phyloP scores from a whole-genome alignment of 305 asterid genomes.

The Fraxinus nigra region DNA sequence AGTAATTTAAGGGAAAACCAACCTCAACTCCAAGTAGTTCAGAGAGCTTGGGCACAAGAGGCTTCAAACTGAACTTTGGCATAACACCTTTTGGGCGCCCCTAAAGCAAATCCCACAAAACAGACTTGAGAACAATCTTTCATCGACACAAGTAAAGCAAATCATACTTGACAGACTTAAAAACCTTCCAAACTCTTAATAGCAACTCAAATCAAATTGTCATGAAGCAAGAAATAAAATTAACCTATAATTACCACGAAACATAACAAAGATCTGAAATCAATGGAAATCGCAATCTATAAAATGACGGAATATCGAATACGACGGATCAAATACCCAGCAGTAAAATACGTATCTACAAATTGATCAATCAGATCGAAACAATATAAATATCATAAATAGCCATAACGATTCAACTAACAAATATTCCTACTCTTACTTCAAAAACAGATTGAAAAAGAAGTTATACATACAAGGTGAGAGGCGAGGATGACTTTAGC shows the following conservation, averaged over 20 bases:
- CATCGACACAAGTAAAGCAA: background rate
- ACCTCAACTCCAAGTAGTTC: constrained; percentile 42
- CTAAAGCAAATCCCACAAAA: constrained; percentile 1
- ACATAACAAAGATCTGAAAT: background rate
- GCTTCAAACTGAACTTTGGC: constrained; percentile 37
- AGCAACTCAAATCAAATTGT: background rate
- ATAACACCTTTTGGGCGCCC: constrained; percentile 43
- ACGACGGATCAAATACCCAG: background rate
- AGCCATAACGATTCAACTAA: background rate
- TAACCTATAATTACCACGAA: background rate
- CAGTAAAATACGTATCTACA: background rate
- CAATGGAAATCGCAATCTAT: background rate
- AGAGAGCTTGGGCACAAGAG: constrained; percentile 39
- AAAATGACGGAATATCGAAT: background rate
- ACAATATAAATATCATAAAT: background rate
- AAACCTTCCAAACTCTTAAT: background rate
- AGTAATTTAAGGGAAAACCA: background rate
- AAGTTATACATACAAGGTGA: constrained; percentile 30
- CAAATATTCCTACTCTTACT: background rate
- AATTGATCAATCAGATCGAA: background rate
- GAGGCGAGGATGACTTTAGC: constrained; percentile 41
- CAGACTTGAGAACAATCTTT: background rate
- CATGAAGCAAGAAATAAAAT: background rate
- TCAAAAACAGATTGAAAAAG: background rate
- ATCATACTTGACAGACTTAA: background rate